Conservation (phyloP, 73 alveolate species). For the Paramecium caudatum region DNA sequence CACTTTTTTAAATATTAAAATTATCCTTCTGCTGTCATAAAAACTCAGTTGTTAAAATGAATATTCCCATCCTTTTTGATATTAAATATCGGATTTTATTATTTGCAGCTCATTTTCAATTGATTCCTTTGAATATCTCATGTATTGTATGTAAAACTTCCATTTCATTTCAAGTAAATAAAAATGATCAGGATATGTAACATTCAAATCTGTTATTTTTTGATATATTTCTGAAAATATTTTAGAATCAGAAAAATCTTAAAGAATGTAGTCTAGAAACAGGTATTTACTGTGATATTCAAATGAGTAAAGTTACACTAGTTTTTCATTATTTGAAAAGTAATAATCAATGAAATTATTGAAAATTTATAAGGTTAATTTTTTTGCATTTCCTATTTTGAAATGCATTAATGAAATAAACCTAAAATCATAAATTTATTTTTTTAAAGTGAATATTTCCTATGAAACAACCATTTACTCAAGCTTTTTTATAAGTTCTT, state of each 20-base stretch:
- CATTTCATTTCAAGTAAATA: not conserved
- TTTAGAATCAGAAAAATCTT: not conserved
- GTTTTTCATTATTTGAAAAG: not conserved
- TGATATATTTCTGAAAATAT: not conserved
- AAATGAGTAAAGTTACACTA: not conserved
- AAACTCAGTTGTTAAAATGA: too few relatives aligned
- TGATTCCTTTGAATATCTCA: too few relatives aligned
- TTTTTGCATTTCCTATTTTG: not conserved
- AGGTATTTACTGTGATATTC: not conserved
- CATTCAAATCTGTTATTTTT: not conserved
- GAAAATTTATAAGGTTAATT: not conserved
- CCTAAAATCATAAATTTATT: constrained; percentile 2
- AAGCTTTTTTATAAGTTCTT: too few relatives aligned
- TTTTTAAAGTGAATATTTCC: too few relatives aligned
- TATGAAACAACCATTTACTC: too few relatives aligned
- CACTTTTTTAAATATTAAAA: too few relatives aligned
- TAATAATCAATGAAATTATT: not conserved
- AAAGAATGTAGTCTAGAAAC: not conserved
- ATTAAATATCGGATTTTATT: too few relatives aligned
- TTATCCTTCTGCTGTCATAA: too few relatives aligned
- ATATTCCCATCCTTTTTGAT: too few relatives aligned
- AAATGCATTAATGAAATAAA: not conserved
- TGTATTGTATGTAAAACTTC: too few relatives aligned
- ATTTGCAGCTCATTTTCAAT: too few relatives aligned
- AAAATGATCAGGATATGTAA: not conserved